Conservation (phyloP, 2,329 filamentous ascomycete genomes). For the Penicillium capsulatum region DNA sequence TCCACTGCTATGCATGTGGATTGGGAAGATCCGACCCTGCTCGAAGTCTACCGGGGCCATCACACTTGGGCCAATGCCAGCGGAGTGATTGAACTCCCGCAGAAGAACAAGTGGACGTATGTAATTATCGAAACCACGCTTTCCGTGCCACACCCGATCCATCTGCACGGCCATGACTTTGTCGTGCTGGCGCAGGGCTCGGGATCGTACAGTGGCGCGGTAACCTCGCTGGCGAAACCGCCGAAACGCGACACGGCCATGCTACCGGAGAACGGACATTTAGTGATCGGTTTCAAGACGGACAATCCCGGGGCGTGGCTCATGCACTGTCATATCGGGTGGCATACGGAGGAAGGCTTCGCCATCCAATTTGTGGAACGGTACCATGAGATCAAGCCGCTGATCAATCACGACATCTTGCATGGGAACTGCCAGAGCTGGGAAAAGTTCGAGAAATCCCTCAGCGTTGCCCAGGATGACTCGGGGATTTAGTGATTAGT, state of each 20-base stretch:
- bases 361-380: slow-evolving; percentile 6
- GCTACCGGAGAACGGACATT: slow-evolving; percentile 1
- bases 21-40: slow-evolving; percentile 11
- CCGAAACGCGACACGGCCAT: slow-evolving; percentile 7
- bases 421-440: not conserved
- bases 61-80: not conserved
- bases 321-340: slow-evolving; percentile 10
- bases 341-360: slow-evolving; percentile 10
- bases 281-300: slow-evolving; percentile 1
- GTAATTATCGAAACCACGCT: slow-evolving; percentile 3
- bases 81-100: not conserved
- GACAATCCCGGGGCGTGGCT: slow-evolving; percentile 12
- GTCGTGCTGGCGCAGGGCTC: not conserved
- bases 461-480: too few relatives aligned
- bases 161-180: slow-evolving; percentile 4
- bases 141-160: slow-evolving; percentile 1
- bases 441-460: too few relatives aligned
- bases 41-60: slow-evolving; percentile 15
- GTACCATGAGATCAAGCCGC: not conserved
- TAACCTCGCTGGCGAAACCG: not conserved
- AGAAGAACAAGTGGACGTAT: not conserved
- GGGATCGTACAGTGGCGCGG: not conserved
- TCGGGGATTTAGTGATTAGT: too few relatives aligned
- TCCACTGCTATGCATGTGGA: slow-evolving; percentile 40
- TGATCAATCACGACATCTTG: too few relatives aligned